Evolutionary conservation across 1,284 basidiomycete species (phyloP), one percentile per base, ranked within the genome.

Genomic region (Moesziomyces globuligerus): DNA sequence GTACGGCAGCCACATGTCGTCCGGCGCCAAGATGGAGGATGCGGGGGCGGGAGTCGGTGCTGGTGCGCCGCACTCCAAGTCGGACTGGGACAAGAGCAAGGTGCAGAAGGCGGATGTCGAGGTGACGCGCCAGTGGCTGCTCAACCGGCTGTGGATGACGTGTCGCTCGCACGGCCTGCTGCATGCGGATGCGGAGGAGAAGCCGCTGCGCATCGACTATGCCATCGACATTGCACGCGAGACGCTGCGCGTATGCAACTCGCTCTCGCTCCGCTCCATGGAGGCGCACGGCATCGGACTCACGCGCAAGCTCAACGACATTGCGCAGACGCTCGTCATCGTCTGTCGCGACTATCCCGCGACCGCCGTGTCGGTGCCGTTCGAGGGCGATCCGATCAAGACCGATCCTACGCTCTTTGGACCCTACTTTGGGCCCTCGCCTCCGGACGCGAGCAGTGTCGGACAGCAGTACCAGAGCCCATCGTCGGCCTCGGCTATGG

Each of bases 251-350:
- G 62, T 76, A 7, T 76, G 75, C 62, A 69, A 72, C 53, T 56
- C 58, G 23, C 58, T 77, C 10, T 53, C 58, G 11, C 49, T 75
- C 13, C 45, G 67, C 2, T 51, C 60, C 17, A 77, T 77, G 75
- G 75, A 77, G 41, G 75, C 72, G 32, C 75, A 77, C 37, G 75
- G 75, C 10, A 69, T 77, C 25, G 75, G 75, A 2, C 45, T 75
- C 13, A 68, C 71, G 7, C 47, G 71, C 5, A 77, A 77, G 39
- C 53, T 77, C 25, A 75, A 75, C 60, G 75, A 77, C 44, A 74
- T 77, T 18, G 75, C 75, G 7, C 67, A 70, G 21, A 77, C 75
- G 10, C 60, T 77, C 7, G 69, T 72, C 13, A 51, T 75, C 15
- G 64, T 77, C 15, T 77, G 72, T 50, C 52, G 67, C 3, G 73